phyloP scores from a whole-genome alignment of 2,329 filamentous ascomycete genomes.

The Lachnum nothofagi region DNA sequence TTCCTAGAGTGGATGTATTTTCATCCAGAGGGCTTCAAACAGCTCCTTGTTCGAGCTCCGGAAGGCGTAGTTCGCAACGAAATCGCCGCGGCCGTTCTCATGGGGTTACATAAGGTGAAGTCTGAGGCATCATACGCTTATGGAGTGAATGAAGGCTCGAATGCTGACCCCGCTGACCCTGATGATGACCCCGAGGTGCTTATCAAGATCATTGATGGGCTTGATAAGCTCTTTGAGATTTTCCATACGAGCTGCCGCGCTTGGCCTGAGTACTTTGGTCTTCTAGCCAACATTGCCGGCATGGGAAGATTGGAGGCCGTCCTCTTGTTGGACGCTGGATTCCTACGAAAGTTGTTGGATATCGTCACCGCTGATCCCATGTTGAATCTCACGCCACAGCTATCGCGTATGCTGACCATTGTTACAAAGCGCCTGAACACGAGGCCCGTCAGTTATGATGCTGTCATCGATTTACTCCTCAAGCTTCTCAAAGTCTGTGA shows the following conservation, averaged over 20 bases:
- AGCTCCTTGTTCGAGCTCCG: conserved; percentile 58
- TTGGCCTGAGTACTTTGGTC: conserved; percentile 72
- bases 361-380: conserved; percentile 30
- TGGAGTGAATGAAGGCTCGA: conserved; percentile 31
- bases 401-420: conserved; percentile 48
- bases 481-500: conserved; percentile 29
- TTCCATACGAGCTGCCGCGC: conserved; percentile 59
- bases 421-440: conserved; percentile 47
- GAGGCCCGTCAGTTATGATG: conserved; percentile 50
- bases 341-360: conserved; percentile 45
- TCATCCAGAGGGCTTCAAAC: conserved; percentile 54
- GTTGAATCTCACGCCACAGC: conserved; percentile 39
- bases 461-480: conserved; percentile 47
- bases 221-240: conserved; percentile 55
- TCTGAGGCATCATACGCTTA: conserved; percentile 44
- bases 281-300: conserved; percentile 61
- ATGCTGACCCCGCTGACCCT: conserved; percentile 26
- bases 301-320: conserved; percentile 55
- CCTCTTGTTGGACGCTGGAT: conserved; percentile 56
- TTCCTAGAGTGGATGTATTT: conserved; percentile 57
- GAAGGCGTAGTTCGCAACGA: conserved; percentile 52
- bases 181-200: conserved; percentile 31
- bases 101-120: conserved; percentile 50
- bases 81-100: conserved; percentile 47
- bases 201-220: conserved; percentile 37